phyloP scores from a whole-genome alignment of 805 yeast genomes.

The Candida tammaniensis region DNA sequence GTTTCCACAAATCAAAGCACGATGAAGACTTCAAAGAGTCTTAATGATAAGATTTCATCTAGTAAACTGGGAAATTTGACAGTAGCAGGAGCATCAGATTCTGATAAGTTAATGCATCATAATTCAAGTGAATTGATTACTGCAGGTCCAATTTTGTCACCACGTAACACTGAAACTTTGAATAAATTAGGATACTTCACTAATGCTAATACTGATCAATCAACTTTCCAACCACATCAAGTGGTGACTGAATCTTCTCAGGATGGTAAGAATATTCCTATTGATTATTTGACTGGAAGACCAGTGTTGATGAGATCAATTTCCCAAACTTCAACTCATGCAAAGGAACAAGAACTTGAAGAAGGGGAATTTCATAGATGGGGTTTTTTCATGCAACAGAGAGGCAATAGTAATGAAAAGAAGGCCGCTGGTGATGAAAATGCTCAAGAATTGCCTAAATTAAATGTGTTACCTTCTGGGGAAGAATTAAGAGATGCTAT shows the following conservation, averaged over 20 bases:
- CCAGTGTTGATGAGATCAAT: constrained; percentile 64
- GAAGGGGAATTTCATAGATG: constrained; percentile 90
- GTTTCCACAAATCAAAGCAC: not conserved
- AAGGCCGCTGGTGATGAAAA: constrained; percentile 7
- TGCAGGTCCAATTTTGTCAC: constrained; percentile 53
- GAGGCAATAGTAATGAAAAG: constrained; percentile 27
- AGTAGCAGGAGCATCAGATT: too few species aligned
- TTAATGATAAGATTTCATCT: not conserved
- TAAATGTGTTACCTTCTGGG: constrained; percentile 51
- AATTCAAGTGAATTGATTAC: constrained; percentile 49
- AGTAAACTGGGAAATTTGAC: too few species aligned
- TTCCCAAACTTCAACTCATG: constrained; percentile 64
- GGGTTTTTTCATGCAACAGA: constrained; percentile 76
- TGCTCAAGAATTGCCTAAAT: constrained; percentile 22
- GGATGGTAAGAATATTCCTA: constrained; percentile 49
- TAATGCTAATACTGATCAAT: constrained; percentile 17
- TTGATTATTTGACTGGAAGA: constrained; percentile 69
- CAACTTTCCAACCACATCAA: constrained; percentile 56
- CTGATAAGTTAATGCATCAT: constrained; percentile 37
- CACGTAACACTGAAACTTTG: constrained; percentile 28
- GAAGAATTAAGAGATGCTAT: constrained; percentile 57
- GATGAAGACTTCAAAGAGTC: not conserved
- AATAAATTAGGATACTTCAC: constrained; percentile 20
- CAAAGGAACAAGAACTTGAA: constrained; percentile 78
- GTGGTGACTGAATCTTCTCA: constrained; percentile 66